A percentile compares a stretch with the other conserved stretches of the same genome.
Conservation (phyloP, 306 rosid genomes). For the Vigna nakashimae region DNA sequence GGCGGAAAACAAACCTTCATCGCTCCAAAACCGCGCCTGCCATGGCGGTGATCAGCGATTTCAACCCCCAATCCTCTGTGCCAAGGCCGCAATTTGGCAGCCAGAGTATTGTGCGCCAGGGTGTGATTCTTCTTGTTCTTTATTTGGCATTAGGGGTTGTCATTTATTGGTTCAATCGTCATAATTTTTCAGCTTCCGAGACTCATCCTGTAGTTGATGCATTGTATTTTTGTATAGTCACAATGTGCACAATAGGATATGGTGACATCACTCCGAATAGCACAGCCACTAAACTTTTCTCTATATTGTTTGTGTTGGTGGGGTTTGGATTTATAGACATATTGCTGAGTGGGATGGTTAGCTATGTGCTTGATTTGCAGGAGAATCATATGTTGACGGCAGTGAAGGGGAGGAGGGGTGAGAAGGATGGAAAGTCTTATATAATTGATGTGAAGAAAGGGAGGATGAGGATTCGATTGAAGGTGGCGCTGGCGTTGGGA, state of each 20-base stretch:
- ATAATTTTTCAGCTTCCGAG: slow-evolving; percentile 59
- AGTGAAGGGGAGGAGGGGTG: slow-evolving; percentile 63
- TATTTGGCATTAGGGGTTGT: slow-evolving; percentile 77
- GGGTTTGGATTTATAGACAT: slow-evolving; percentile 95
- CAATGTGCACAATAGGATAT: slow-evolving; percentile 97
- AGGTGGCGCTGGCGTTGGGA: slow-evolving; percentile 90
- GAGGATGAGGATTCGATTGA: slow-evolving; percentile 98
- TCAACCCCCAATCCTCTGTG: slow-evolving; percentile 35
- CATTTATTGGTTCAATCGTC: slow-evolving; percentile 79
- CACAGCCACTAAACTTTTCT: slow-evolving; percentile 77
- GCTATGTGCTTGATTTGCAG: slow-evolving; percentile 91
- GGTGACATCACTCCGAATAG: slow-evolving; percentile 90
- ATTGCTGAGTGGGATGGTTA: slow-evolving; percentile 89
- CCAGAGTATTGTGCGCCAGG: slow-evolving; percentile 70
- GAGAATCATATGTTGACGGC: slow-evolving; percentile 75
- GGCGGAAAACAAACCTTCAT: slow-evolving; percentile 67
- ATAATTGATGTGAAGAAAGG: slow-evolving; percentile 94
- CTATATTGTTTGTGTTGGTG: slow-evolving; percentile 81
- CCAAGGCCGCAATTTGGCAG: slow-evolving; percentile 63
- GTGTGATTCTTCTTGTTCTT: slow-evolving; percentile 62
- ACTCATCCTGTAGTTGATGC: slow-evolving; percentile 94
- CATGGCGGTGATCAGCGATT: slow-evolving; percentile 75
- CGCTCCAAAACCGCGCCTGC: slow-evolving; percentile 97
- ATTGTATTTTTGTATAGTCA: slow-evolving; percentile 88
- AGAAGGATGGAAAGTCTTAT: slow-evolving; percentile 63